These are phyloP conservation scores for Apiospora koreana DNA, from an alignment of 2,329 filamentous ascomycete species.

Conservation along the genomic window DNA sequence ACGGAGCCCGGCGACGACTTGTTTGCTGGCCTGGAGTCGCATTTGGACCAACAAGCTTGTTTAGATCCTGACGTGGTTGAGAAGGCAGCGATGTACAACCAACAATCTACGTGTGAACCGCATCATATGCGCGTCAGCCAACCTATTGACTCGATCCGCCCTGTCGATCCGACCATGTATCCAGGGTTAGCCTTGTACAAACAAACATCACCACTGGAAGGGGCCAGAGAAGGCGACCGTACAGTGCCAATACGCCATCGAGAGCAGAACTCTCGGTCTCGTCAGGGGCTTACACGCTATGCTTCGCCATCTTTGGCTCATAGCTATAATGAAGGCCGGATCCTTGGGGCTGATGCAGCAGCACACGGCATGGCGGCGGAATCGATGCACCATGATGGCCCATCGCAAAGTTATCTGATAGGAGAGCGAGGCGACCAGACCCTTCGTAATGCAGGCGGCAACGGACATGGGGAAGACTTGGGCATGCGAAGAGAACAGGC, in stretches of 20 bases:
- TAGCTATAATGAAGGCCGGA: background rate
- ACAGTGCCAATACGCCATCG: slow-evolving; percentile 29
- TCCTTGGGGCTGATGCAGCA: background rate
- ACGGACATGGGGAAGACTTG: background rate
- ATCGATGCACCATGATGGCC: background rate
- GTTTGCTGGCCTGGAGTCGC: slow-evolving; percentile 28
- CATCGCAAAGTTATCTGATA: background rate
- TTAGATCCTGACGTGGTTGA: slow-evolving; percentile 14
- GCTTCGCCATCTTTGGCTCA: background rate
- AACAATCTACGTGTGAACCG: background rate
- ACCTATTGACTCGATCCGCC: background rate
- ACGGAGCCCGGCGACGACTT: slow-evolving; percentile 25
- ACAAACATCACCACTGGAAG: slow-evolving; percentile 36
- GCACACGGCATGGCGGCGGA: background rate
- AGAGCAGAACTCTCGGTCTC: slow-evolving; percentile 30
- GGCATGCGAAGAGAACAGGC: background rate
- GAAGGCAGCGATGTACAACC: background rate
- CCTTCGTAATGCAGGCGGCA: background rate
- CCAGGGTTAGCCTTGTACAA: slow-evolving; percentile 16
- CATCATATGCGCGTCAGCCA: background rate
- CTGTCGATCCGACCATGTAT: background rate
- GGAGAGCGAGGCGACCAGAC: background rate
- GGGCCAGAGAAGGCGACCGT: slow-evolving; percentile 29
- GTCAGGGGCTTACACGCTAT: slow-evolving; percentile 10
- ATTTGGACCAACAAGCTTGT: slow-evolving; percentile 23